Conservation (phyloP, 1,284 basidiomycete genomes). For the Quambalaria eucalypti region DNA sequence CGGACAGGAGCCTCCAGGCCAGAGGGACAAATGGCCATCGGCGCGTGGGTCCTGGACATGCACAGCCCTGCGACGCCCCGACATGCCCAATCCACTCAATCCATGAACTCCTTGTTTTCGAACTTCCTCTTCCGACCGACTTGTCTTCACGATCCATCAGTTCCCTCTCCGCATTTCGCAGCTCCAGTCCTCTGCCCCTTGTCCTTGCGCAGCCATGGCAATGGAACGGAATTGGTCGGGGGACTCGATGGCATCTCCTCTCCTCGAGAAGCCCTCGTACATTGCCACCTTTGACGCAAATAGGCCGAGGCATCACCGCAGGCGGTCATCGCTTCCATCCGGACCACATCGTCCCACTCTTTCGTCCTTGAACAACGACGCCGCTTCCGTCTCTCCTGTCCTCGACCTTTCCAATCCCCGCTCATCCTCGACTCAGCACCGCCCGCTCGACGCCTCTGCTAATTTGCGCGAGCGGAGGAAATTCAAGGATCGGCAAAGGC, state of each 20-base stretch:
- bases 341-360: not conserved
- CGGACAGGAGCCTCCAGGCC: no score
- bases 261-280: not conserved
- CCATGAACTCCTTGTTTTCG: no score
- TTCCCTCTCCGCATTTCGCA: no score
- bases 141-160: no score
- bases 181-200: no score
- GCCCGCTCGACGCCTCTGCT: not conserved
- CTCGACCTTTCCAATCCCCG: not conserved
- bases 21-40: no score
- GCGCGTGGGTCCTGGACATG: no score
- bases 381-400: not conserved
- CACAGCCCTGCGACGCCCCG: no score
- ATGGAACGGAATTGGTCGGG: not conserved
- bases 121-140: no score
- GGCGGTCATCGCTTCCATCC: not conserved
- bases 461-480: no score
- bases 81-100: no score
- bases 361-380: not conserved
- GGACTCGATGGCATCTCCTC: not conserved
- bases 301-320: not conserved
- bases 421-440: not conserved
- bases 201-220: no score
- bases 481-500: not conserved
- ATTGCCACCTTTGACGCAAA: not conserved